Conservation (phyloP, 306 rosid genomes). For the Begonia masoniana region DNA sequence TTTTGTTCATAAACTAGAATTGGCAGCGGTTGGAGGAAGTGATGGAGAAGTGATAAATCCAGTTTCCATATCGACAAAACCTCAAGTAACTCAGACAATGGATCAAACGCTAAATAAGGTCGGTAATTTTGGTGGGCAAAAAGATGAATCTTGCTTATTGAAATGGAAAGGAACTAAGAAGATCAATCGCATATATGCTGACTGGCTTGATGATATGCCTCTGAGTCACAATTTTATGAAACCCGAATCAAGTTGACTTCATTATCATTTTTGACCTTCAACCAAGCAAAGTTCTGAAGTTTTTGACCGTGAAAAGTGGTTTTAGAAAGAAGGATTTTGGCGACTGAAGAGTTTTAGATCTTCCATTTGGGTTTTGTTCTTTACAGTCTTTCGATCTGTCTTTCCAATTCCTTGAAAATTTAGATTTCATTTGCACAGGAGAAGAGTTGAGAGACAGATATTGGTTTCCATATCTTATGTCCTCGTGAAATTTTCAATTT, state of each 20-base stretch:
- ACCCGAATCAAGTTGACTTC: no score
- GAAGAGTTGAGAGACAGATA: no score
- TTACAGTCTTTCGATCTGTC: no score
- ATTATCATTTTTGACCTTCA: no score
- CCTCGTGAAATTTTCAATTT: no score
- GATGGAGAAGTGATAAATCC: conserved; percentile 32
- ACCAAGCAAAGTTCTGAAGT: not conserved
- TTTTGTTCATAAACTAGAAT: conserved; percentile 38
- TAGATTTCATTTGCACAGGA: no score
- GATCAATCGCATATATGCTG: conserved; percentile 73
- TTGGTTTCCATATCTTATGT: no score
- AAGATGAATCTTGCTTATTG: conserved; percentile 32
- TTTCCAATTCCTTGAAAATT: no score
- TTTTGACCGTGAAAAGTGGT: not conserved
- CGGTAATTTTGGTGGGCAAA: conserved; percentile 13
- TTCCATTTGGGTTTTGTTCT: no score
- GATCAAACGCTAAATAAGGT: conserved; percentile 21
- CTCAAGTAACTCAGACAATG: conserved; percentile 23
- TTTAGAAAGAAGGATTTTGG: no score
- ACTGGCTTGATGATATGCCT: conserved; percentile 84
- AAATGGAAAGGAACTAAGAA: conserved; percentile 69
- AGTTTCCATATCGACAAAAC: conserved; percentile 18
- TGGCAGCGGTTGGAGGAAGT: conserved; percentile 34
- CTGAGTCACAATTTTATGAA: conserved; percentile 8
- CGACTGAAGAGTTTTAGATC: no score